Evolutionary conservation across 2,329 filamentous ascomycete genomes (phyloP).

Genomic region (Tolypocladium ophioglossoides): DNA sequence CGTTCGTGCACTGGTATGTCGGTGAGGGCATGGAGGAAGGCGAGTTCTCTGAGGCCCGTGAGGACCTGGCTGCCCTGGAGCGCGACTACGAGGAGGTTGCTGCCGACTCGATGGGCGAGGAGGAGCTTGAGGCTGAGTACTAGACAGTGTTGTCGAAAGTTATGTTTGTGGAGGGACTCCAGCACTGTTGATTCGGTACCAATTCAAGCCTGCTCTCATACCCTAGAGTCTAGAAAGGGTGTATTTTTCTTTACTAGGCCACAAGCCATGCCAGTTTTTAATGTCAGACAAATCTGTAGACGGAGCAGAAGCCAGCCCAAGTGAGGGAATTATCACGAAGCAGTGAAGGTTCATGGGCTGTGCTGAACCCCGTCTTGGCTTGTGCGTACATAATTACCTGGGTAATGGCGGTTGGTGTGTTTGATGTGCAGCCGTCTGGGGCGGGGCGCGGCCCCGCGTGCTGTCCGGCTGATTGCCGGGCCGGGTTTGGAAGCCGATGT

Average conservation of each 20-base stretch:
- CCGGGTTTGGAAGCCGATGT: conserved; percentile 14
- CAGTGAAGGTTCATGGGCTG: neutral
- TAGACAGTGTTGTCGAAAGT: conserved; percentile 33
- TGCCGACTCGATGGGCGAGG: conserved; percentile 81
- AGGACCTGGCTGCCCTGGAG: conserved; percentile 96
- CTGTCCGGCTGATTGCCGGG: conserved; percentile 7
- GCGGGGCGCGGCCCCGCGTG: no score
- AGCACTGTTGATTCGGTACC: conserved; percentile 7
- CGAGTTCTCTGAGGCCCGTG: conserved; percentile 98
- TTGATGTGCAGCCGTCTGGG: neutral
- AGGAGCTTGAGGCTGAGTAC: conserved; percentile 87
- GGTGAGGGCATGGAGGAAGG: conserved; percentile 99
- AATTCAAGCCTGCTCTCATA: conserved; percentile 17
- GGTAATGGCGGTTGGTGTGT: neutral
- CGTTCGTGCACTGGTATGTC: conserved; percentile 99
- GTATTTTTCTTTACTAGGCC: conserved; percentile 28
- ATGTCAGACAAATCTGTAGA: conserved; percentile 23
- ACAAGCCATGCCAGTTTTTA: conserved; percentile 25
- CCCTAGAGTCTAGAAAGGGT: conserved; percentile 17
- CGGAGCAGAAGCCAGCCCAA: conserved; percentile 2
- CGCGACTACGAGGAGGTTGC: conserved; percentile 98
- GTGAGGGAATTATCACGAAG: neutral
- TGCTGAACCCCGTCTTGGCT: neutral
- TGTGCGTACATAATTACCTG: neutral
- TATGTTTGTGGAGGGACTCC: conserved; percentile 5